Conservation (phyloP, 768 basidiomycete genomes). For the Hypsizygus marmoreus region DNA sequence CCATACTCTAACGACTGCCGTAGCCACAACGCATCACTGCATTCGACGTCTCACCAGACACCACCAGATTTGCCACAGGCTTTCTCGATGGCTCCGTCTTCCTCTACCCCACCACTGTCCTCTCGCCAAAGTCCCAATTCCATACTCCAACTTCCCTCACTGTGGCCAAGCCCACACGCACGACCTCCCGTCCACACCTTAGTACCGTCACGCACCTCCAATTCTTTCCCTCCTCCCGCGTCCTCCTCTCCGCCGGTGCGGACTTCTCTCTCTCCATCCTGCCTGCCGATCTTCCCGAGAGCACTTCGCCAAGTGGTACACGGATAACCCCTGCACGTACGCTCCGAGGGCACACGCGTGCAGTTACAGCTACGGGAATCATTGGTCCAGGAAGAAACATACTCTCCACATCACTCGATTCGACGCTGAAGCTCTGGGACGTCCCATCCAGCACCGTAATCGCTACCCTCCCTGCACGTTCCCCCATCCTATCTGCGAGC, state of each 20-base stretch:
- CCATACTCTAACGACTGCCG: conserved; percentile 4
- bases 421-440: conserved; percentile 73
- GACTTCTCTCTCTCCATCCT: conserved; percentile 71
- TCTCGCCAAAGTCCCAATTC: conserved; percentile 15
- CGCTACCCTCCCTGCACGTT: conserved; percentile 41
- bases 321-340: conserved; percentile 57
- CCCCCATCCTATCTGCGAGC: conserved; percentile 47
- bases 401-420: conserved; percentile 68
- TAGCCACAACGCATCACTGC: conserved; percentile 61
- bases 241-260: conserved; percentile 67
- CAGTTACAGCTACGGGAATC: conserved; percentile 65
- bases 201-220: conserved; percentile 57
- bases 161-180: conserved; percentile 28
- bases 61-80: conserved; percentile 58
- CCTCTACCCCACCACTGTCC: conserved; percentile 41
- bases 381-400: conserved; percentile 67
- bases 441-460: conserved; percentile 55
- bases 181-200: conserved; percentile 44
- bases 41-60: conserved; percentile 63
- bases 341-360: conserved; percentile 64
- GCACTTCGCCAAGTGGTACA: conserved; percentile 24
- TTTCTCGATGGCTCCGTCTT: conserved; percentile 61
- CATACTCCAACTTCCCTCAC: conserved; percentile 23
- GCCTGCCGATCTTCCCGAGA: conserved; percentile 50
- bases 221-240: conserved; percentile 73